A percentile compares a stretch with the other conserved stretches of the same genome.
phyloP scores from a whole-genome alignment of 305 asterid species.

The Coffea humblotiana region DNA sequence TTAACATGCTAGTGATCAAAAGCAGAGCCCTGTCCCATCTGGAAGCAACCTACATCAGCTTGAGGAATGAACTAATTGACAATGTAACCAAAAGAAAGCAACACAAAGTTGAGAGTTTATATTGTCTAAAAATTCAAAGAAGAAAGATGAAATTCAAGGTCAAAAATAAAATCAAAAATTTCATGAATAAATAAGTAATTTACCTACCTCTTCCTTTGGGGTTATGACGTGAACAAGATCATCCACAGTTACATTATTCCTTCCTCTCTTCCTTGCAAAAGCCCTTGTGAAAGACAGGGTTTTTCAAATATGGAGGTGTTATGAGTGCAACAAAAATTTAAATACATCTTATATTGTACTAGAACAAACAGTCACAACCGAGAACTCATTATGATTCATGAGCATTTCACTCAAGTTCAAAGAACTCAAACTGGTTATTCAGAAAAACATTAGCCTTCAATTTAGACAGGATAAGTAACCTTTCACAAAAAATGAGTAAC shows the following conservation, averaged over 20 bases:
- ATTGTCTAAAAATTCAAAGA: neutral
- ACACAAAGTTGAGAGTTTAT: too few species aligned
- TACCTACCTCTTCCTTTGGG: constrained; percentile 66
- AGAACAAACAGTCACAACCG: neutral
- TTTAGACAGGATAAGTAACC: neutral
- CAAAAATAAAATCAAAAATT: neutral
- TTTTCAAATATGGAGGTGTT: constrained; percentile 13
- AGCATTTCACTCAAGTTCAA: neutral
- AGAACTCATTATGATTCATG: neutral
- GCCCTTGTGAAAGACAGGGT: constrained; percentile 40
- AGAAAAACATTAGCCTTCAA: neutral
- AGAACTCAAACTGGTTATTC: too few species aligned
- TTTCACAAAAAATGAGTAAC: neutral
- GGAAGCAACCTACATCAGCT: neutral
- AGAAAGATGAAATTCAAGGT: constrained; percentile 2
- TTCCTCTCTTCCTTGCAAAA: constrained; percentile 61
- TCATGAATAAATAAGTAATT: constrained; percentile 13
- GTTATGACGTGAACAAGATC: constrained; percentile 65
- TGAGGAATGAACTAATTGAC: neutral
- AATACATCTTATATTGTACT: too few species aligned
- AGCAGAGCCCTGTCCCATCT: neutral
- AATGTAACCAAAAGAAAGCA: neutral
- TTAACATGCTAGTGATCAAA: neutral
- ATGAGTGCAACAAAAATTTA: constrained; percentile 4
- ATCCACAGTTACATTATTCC: constrained; percentile 62